Base-by-base conservation (phyloP, 306 rosid genomes). In the Luffa acutangula region DNA sequence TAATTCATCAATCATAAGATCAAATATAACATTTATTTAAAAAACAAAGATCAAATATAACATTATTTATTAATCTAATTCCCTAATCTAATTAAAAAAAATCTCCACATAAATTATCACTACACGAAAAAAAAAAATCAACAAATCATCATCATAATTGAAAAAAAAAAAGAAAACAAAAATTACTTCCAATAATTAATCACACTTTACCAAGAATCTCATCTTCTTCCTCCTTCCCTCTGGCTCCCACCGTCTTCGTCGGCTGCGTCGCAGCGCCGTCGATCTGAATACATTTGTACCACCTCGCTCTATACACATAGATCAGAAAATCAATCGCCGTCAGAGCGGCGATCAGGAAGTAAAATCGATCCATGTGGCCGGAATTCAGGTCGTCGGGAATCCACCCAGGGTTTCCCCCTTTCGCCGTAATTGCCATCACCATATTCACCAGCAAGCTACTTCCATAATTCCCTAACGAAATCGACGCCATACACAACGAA, bases 401-500 rank as follows among this genome's bases (percentile, higher is more conserved):
- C 92, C 92, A 89, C 1, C 92, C 92, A 0, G 85, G 86, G 0
- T 46, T 39, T 9, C 41, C 81, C 1, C 69, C 87, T 79, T 52
- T 87, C 4, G 83, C 78, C 0, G 92, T 89, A 25, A 89, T 79
- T 15, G 21, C 82, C 87, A 80, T 89, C 5, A 87, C 89, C 69
- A 87, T 71, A 21, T 25, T 25, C 9, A 89, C 84, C 67, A 89
- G 51, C 80, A 89, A 37, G 78, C 87, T 89, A 48, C 92, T 89
- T 6, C 82, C 89, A 66, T 83, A 89, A 77, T 89, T 89, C 39
- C 92, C 92, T 43, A 87, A 85, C 21, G 92, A 89, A 31, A 89
- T 89, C 4, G 92, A 89, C 18, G 92, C 92, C 92, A 89, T 89
- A 65, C 92, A 89, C 39, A 89, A 88, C 31, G 92, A 85, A 58